A percentile compares a stretch with the other conserved stretches of the same genome.
Conservation (phyloP, 148 eudicot species). For the Vaccinium darrowii region DNA sequence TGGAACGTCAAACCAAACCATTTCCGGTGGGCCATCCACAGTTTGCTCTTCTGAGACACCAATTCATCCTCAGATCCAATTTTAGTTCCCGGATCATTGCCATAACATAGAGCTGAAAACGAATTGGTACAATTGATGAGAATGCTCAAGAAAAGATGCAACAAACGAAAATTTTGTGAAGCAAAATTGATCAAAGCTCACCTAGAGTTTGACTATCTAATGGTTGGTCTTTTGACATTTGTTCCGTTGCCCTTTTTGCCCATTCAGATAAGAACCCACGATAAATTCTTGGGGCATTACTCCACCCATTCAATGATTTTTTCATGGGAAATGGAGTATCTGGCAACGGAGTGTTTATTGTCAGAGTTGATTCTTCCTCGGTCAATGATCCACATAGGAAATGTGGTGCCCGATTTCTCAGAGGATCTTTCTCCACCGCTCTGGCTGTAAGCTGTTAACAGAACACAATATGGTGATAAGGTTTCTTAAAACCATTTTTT, state of each 20-base stretch:
- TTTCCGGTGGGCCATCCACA: too few species aligned
- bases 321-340: constrained; percentile 50
- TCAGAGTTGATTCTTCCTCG: constrained; percentile 50
- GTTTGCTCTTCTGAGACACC: constrained; percentile 16
- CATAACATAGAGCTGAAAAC: constrained; percentile 49
- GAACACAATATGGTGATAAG: neutral
- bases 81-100: constrained; percentile 35
- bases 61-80: constrained; percentile 23
- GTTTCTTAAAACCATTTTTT: neutral
- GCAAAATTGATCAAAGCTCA: constrained; percentile 15
- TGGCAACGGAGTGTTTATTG: constrained; percentile 43
- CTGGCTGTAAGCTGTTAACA: constrained; percentile 60
- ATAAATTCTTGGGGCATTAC: constrained; percentile 48
- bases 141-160: neutral
- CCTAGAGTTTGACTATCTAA: constrained; percentile 42
- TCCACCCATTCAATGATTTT: constrained; percentile 50
- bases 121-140: constrained; percentile 8
- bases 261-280: constrained; percentile 40
- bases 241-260: constrained; percentile 42
- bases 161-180: neutral
- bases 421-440: constrained; percentile 66
- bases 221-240: constrained; percentile 32
- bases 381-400: constrained; percentile 68
- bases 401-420: constrained; percentile 72
- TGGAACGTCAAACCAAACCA: too few species aligned